Base-by-base conservation (phyloP, 1,284 basidiomycete genomes). In the Fomitiporia mediterranea region DNA sequence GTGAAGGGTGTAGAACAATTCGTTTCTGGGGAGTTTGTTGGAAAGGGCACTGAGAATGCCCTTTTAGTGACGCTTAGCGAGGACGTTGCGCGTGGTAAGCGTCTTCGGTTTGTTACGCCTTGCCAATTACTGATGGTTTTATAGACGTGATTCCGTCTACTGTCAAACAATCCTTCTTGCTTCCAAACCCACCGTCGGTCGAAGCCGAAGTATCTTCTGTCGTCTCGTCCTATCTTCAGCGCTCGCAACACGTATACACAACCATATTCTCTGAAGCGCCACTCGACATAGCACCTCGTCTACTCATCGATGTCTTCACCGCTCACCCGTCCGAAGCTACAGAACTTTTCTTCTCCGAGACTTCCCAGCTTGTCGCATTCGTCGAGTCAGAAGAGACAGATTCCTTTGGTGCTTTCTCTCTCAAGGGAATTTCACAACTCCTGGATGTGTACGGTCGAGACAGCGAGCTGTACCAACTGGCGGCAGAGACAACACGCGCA, bases 61-160 rank as follows among this genome's bases (percentile, higher is more conserved):
- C 55, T 89, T 30, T 61, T 90, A 3, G 55, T 90, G 21, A 78
- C 79, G 28, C 61, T 86, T 21, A 78, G 83, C 50, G 78, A 84
- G 58, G 67, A 68, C n/a, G 79, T 84, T 63, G 78, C 74, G 21
- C 64, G 72, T 69, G 81, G 88, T 88, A 59, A 40, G 77, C 67
- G 15, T 23, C 32, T 28, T 40, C 53, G 50, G 15, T 17, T 56
- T 51, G 11, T 40, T 35, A 17, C 37, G 43, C 39, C 28, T 44
- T 13, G 34, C 48, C 17, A 28, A 8, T 17, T 61, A 42, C 57
- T 60, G 51, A 59, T 39, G 23, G 32, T 44, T 44, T 46, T 48
- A 27, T 59, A 85, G 83, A 74, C 58, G 67, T 82, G 40, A 62
- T 85, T 40, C 81, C 84, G 2, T 61, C 70, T 19, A 68, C 73